These are phyloP conservation scores for Pneumocystis jirovecii DNA, from an alignment of 1,139 yeast genomes.

Conservation along the genomic window DNA sequence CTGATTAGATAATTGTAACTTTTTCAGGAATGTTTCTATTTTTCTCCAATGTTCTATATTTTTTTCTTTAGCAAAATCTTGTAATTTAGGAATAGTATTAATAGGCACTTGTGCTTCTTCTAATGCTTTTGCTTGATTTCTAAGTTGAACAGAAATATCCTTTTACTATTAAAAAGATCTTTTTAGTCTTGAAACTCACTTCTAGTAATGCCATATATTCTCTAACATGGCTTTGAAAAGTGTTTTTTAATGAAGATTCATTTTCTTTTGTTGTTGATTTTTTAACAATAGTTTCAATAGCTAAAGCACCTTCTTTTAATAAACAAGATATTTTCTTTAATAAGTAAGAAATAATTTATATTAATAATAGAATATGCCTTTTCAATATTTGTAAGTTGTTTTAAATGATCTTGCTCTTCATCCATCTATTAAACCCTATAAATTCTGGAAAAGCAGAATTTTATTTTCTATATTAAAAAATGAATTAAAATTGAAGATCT, in stretches of 20 bases:
- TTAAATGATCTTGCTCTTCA: not conserved
- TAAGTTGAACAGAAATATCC: not conserved
- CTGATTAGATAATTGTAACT: not conserved
- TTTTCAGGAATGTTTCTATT: not conserved
- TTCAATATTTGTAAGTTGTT: not conserved
- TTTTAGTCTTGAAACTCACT: not conserved
- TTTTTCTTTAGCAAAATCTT: not conserved
- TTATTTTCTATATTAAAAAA: no score
- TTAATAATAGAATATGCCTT: not conserved
- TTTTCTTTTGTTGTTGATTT: not conserved
- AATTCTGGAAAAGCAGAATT: not conserved
- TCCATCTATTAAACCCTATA: not conserved
- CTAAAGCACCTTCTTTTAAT: not conserved
- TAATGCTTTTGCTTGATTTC: not conserved
- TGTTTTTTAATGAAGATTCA: not conserved
- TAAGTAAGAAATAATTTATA: not conserved
- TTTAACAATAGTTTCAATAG: not conserved
- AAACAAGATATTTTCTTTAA: not conserved
- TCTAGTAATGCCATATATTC: not conserved
- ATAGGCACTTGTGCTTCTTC: not conserved
- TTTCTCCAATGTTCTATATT: not conserved
- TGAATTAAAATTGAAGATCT: no score
- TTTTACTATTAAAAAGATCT: not conserved
- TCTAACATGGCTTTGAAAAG: not conserved
- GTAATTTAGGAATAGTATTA: not conserved